Base-by-base conservation (phyloP, 2,329 filamentous ascomycete genomes). In the Venturiaceae sp. region DNA sequence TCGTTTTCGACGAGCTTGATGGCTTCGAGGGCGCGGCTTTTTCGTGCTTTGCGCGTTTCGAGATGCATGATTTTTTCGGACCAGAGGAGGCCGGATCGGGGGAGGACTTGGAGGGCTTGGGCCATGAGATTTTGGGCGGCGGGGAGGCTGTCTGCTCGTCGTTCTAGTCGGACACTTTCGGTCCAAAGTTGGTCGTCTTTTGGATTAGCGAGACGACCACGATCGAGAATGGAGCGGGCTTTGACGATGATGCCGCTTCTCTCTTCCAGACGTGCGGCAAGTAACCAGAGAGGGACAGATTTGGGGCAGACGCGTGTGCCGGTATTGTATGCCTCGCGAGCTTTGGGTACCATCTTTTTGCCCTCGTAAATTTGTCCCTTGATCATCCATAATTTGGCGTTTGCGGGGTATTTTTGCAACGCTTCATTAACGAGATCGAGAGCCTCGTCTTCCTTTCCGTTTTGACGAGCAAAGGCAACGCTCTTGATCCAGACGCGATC, bases 401-500 rank as follows among this genome's bases (percentile, higher is more conserved):
- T 84, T 47, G 85, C 83, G 0, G 94, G 92, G 75, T 95, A 99
- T 9, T 90, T 81, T 63, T 92, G 86, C 36, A 99, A 77, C 1
- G 87, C 94, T 69, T 95, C 87, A 60, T 92, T 90, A 46, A 89
- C 89, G 11, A 99, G 84, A 66, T 95, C 88, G 14, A 99, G 80
- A 0, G 94, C 92, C 1, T 85, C 84, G 52, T 96, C 90, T 28
- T 79, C 79, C 65, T 94, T 87, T 58, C 86, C 87, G 23, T 90
- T 78, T 64, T 95, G 90, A 14, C 94, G 83, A 72, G 99, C 94
- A 67, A 96, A 96, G 0, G 91, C 89, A 11, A 94, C 90, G 66
- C 88, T 92, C 76, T 96, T 96, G 78, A 95, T 94, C 87, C 92
- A 99, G 7, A 99, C 92, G 52, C 94, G 88, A 68, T 97, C 94